Evolutionary conservation across 148 eudicot species (phyloP), one percentile per base, ranked within the genome.

Genomic region (Heliamphora exappendiculata): DNA sequence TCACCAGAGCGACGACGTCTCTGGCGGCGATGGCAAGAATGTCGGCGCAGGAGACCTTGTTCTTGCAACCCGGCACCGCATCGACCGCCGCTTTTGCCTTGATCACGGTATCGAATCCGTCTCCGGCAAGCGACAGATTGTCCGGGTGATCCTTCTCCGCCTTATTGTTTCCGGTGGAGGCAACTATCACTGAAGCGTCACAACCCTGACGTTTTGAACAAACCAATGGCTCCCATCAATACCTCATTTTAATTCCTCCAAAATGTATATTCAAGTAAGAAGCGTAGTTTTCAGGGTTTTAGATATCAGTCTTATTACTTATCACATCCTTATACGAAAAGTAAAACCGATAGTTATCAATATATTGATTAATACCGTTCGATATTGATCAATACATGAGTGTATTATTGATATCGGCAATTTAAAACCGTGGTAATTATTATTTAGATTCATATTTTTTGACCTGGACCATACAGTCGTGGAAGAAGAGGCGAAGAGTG

Each of bases 401-500:
- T n/a, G n/a, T n/a, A n/a, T n/a, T n/a, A n/a, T n/a, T n/a, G n/a
- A n/a, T n/a, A n/a, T n/a, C n/a, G n/a, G n/a, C n/a, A n/a, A n/a
- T n/a, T n/a, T n/a, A n/a, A n/a, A n/a, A n/a, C n/a, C n/a, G n/a
- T 2, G 50, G 50, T 9, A 11, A 47, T 47, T 47, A 42, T 6
- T 42, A 5, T 6, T 42, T 42, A 42, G n/a, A n/a, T n/a, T n/a
- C n/a, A 0, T 5, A 49, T 6, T 11, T 57, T 37, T 28, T 65
- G 87, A 91, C 98, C 84, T 87, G 77, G 57, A 88, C 89, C 16
- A 88, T 72, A 81, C 97, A 91, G 68, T 94, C 98, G 36, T 94
- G 98, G 83, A 94, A 92, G 83, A 85, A 92, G 67, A 91, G 93
- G 33, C 97, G 98, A 37, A 94, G 87, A 47, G 87, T 82, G 12